Conservation (phyloP, 768 basidiomycete species). For the Auricularia auricula-judae region DNA sequence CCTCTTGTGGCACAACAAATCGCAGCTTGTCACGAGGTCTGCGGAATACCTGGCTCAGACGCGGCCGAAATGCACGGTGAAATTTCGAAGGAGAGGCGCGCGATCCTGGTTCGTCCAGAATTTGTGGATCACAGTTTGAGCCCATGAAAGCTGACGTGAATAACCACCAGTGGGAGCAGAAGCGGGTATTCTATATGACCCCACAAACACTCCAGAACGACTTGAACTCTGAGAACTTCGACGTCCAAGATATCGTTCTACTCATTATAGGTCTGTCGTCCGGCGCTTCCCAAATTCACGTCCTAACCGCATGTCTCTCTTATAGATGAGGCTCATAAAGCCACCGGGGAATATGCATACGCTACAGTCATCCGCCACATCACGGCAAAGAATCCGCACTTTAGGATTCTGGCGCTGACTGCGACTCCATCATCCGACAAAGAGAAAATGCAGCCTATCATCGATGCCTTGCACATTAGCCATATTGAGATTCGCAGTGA, state of each 20-base stretch:
- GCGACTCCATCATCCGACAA: slow-evolving; percentile 86
- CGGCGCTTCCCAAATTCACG: background rate
- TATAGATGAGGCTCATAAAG: slow-evolving; percentile 89
- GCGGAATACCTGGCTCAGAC: slow-evolving; percentile 83
- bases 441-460: slow-evolving; percentile 78
- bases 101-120: slow-evolving; percentile 41
- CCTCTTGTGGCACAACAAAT: slow-evolving; percentile 95
- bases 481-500: slow-evolving; percentile 92
- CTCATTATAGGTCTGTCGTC: slow-evolving; percentile 65
- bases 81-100: slow-evolving; percentile 40
- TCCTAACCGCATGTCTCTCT: background rate
- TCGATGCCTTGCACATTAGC: slow-evolving; percentile 92
- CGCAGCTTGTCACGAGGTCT: slow-evolving; percentile 82
- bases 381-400: slow-evolving; percentile 91
- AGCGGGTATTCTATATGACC: slow-evolving; percentile 90
- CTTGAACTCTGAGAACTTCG: slow-evolving; percentile 57
- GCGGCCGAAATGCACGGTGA: slow-evolving; percentile 82
- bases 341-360: slow-evolving; percentile 88
- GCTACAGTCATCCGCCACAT: slow-evolving; percentile 78
- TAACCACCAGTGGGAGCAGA: slow-evolving; percentile 55
- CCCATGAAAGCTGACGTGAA: too few species aligned
- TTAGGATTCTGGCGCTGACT: slow-evolving; percentile 85
- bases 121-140: slow-evolving; percentile 5
- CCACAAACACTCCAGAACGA: slow-evolving; percentile 93
- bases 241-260: slow-evolving; percentile 70